phyloP scores from a whole-genome alignment of 164 flowering plant genomes.

The Umbellularia californica region DNA sequence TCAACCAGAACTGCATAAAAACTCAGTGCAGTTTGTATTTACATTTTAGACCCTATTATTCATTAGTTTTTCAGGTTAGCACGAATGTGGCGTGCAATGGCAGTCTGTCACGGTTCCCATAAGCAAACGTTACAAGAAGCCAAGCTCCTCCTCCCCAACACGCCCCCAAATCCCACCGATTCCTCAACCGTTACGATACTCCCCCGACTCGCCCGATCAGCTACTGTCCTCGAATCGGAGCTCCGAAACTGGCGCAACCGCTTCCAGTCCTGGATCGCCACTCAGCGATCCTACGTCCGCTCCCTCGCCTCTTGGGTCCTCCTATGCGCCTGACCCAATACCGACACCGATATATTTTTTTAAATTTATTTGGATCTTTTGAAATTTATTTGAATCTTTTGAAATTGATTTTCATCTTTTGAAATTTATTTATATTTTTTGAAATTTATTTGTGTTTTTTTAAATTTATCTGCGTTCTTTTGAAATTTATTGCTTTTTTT shows the following conservation, averaged over 20 bases:
- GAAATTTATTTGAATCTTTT: too few relatives aligned
- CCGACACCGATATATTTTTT: too few relatives aligned
- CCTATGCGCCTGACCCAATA: conserved; percentile 48
- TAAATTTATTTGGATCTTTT: too few relatives aligned
- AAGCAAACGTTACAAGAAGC: conserved; percentile 79
- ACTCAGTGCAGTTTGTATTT: neutral
- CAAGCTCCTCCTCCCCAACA: conserved; percentile 63
- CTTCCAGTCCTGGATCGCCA: conserved; percentile 75
- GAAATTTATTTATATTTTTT: too few relatives aligned
- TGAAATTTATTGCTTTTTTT: too few relatives aligned
- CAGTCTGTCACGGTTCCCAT: conserved; percentile 80
- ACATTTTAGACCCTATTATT: neutral
- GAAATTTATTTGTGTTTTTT: too few relatives aligned
- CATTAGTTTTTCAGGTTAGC: conserved; percentile 43
- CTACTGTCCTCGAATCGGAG: conserved; percentile 66
- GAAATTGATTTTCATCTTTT: too few relatives aligned
- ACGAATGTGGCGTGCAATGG: conserved; percentile 95
- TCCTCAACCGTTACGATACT: conserved; percentile 37
- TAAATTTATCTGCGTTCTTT: too few relatives aligned
- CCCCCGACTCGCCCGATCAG: conserved; percentile 49
- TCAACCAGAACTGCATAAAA: too few relatives aligned
- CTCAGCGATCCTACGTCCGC: conserved; percentile 74
- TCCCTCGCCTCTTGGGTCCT: conserved; percentile 77
- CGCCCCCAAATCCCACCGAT: conserved; percentile 39
- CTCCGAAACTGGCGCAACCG: conserved; percentile 75